Percentiles rank a stretch among this genome's conserved stretches.
phyloP scores from a whole-genome alignment of 1,139 yeast species.

The Saccharomyces hybrid region DNA sequence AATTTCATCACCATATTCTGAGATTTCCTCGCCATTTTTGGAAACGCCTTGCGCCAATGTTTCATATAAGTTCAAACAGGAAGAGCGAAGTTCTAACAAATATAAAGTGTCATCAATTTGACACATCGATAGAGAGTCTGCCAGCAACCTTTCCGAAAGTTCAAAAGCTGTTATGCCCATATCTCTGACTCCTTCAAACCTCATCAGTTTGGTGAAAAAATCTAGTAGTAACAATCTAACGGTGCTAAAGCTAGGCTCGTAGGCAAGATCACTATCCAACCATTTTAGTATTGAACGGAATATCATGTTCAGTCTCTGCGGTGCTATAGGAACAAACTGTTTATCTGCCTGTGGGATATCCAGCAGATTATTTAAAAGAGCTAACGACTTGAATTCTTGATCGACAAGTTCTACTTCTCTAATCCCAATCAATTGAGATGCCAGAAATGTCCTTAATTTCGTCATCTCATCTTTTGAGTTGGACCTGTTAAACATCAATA shows the following conservation, averaged over 20 bases:
- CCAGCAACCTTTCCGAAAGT: constrained; percentile 32
- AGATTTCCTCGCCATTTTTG: constrained; percentile 22
- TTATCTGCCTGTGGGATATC: constrained; percentile 10
- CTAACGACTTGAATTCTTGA: constrained; percentile 41
- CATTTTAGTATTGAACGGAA: constrained; percentile 45
- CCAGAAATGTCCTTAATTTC: constrained; percentile 35
- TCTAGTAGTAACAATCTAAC: constrained; percentile 47
- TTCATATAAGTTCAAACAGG: constrained; percentile 40
- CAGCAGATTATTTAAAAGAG: constrained; percentile 45
- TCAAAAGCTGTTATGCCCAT: constrained; percentile 8
- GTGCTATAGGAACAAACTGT: constrained; percentile 39
- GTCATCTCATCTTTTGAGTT: constrained; percentile 36
- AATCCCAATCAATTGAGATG: constrained; percentile 58
- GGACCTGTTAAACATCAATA: constrained; percentile 36
- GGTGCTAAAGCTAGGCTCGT: constrained; percentile 45
- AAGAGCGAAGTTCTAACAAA: constrained; percentile 38
- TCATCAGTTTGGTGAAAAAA: constrained; percentile 35
- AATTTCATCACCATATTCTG: constrained; percentile 19
- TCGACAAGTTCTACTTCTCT: constrained; percentile 36
- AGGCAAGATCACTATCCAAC: constrained; percentile 56
- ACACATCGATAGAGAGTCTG: constrained; percentile 46
- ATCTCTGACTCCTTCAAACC: constrained; percentile 14
- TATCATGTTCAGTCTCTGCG: constrained; percentile 56
- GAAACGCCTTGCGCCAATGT: constrained; percentile 3
- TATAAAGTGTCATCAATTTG: constrained; percentile 35